Evolutionary conservation across 257 asterid species (phyloP).

Genomic region (Mitragyna speciosa): DNA sequence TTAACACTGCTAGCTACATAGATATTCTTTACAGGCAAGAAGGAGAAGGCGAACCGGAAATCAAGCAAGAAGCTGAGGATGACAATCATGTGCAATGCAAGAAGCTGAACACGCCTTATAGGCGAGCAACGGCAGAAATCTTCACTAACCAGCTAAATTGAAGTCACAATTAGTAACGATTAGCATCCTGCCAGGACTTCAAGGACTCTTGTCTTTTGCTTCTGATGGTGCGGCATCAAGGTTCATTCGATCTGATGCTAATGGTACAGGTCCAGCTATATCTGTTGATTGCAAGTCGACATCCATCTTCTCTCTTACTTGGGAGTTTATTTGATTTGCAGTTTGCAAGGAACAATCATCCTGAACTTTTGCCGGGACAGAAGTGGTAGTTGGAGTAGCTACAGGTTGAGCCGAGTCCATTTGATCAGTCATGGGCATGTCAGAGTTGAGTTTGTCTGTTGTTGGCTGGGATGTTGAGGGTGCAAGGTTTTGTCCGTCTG

Average conservation of each 20-base stretch:
- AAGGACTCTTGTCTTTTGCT: constrained; percentile 34
- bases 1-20: not conserved
- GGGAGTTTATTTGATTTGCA: constrained; percentile 34
- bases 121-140: not conserved
- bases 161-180: not conserved
- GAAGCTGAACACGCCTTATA: not conserved
- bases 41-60: not conserved
- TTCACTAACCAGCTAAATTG: not conserved
- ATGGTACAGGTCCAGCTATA: constrained; percentile 20
- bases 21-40: constrained; percentile 16
- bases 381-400: constrained; percentile 25
- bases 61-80: not conserved
- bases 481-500: constrained; percentile 24
- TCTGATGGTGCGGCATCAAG: constrained; percentile 39
- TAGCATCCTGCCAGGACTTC: not conserved
- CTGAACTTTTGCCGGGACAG: constrained; percentile 26
- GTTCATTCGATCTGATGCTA: constrained; percentile 39
- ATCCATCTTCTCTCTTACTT: constrained; percentile 30
- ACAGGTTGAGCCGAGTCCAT: constrained; percentile 18
- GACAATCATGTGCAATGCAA: not conserved
- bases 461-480: constrained; percentile 24
- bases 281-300: constrained; percentile 21
- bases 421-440: constrained; percentile 29
- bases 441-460: constrained; percentile 38
- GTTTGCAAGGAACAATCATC: constrained; percentile 29